Evolutionary conservation across 306 rosid genomes (phyloP), one percentile per base, ranked within the genome.

Genomic region (Vigna hirtella): DNA sequence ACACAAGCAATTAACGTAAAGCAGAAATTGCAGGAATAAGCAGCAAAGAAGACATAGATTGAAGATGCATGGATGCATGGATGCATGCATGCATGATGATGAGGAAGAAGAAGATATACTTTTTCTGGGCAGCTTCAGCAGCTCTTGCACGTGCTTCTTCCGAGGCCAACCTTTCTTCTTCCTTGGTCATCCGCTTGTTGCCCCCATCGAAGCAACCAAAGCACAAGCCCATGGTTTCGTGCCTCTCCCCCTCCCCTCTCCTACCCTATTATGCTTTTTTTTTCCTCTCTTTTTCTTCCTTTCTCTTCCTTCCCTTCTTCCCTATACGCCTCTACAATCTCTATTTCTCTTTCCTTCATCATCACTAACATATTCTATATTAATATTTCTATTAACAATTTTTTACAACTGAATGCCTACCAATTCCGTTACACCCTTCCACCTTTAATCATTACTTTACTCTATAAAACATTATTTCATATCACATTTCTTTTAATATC

Each of bases 51-150:
- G 30, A 22, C 34, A 57, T 57, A 38, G 9, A 36, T 61, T 15
- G 47, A 40, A 50, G 74, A 42, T 9, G 56, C 20, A 36, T 34
- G 4, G 7, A 50, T 20, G 22, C 22, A 20, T 20, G 22, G 22
- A 20, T 20, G 22, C 22, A 20, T 20, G 20, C 0, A 20, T 20
- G 20, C 20, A 20, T 20, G 22, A 20, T 5, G 55, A 50, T 0
- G 55, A 16, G 1, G 22, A n/a, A 14, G 18, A 40, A 7, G 45
- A 42, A 9, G 47, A 42, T 2, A 17, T 32, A 66, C 99, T 89
- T 90, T 93, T 62, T 90, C 85, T 96, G 93, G 74, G 96, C 99
- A 14, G 99, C 99, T 84, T 88, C 93, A 63, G 98, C 98, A 34
- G 98, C 98, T 87, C 81, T 88, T 68, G 96, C 76, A 43, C 88